Evolutionary conservation across 2,329 filamentous ascomycete species (phyloP), one percentile per base, ranked within the genome.

Genomic region (Neofusicoccum cordaticola): DNA sequence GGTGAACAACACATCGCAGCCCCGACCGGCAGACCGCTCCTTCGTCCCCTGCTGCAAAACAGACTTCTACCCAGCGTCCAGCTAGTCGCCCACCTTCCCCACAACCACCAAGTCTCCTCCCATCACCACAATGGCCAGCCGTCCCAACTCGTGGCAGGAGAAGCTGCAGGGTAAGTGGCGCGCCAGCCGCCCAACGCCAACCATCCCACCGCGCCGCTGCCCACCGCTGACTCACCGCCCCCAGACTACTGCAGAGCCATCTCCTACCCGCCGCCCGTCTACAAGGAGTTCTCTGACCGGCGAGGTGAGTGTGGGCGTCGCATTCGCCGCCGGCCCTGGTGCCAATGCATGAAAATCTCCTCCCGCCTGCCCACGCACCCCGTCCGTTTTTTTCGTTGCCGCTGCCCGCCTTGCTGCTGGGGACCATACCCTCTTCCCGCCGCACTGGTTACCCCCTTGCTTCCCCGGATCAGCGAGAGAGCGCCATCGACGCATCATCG

Each of bases 251-350:
- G 76, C 63, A 67, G 66, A 22, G 69, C 66, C 15, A 64, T 68
- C 17, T 57, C 68, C n/a, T 61, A 73, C 8, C 69, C 69, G 31
- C 72, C 74, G 12, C 72, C 74, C 5, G 66, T 67, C 9, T 77
- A 69, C 53, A 74, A 76, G 61, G 74, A 76, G 37, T 69, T 77
- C 2, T 77, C 75, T 62, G 76, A 78, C 65, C 74, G 75, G 60
- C 68, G 76, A 68, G 76, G 76, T 77, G 68, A 62, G 69, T 57
- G 48, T 34, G 8, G 8, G 19, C 27, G 17, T 34, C 53, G 53
- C 45, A 27, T 48, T 48, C 45, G 17, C 45, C 45, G 8, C 45
- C 19, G 7, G 6, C 19, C 17, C 3, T 7, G 5, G 19, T 27
- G 27, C 48, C 45, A 27, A 27, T 27, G 45, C 51, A 27, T 53